Evolutionary conservation across 768 basidiomycete genomes (phyloP).

Genomic region (Boletus patriciae): DNA sequence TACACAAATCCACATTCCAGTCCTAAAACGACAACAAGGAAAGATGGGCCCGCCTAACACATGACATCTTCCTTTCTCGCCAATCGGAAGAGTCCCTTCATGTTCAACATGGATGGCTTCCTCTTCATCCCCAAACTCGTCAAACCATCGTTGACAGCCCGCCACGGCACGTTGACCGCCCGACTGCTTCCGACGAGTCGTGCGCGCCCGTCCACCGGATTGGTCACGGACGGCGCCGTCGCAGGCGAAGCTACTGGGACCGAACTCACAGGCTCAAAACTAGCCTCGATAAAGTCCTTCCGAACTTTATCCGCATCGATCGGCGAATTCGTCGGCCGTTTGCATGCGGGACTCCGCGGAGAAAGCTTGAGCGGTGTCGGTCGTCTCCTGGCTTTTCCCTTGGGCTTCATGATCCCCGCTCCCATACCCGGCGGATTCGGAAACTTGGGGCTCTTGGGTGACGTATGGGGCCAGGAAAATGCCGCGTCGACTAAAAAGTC

Average conservation of each 20-base stretch:
- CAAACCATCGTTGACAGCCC: conserved; percentile 6
- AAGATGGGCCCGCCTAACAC: neutral
- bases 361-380: conserved; percentile 45
- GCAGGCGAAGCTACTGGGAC: neutral
- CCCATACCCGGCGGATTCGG: conserved; percentile 9
- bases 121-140: conserved; percentile 18
- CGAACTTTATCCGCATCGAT: conserved; percentile 37
- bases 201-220: neutral
- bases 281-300: conserved; percentile 45
- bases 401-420: conserved; percentile 9
- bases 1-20: neutral
- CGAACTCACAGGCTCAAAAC: conserved; percentile 37
- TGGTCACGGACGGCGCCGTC: neutral
- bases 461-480: conserved; percentile 17
- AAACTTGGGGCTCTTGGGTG: conserved; percentile 17
- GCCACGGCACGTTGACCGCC: conserved; percentile 7
- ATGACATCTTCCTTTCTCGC: conserved; percentile 19
- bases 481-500: conserved; percentile 36
- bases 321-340: conserved; percentile 38
- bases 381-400: conserved; percentile 38
- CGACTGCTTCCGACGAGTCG: conserved; percentile 1
- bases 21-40: neutral
- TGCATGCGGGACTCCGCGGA: conserved; percentile 32
- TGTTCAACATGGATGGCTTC: conserved; percentile 25
- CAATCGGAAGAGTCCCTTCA: conserved; percentile 36